phyloP scores from a whole-genome alignment of 805 yeast species.

The Zygotorulaspora chibaensis region DNA sequence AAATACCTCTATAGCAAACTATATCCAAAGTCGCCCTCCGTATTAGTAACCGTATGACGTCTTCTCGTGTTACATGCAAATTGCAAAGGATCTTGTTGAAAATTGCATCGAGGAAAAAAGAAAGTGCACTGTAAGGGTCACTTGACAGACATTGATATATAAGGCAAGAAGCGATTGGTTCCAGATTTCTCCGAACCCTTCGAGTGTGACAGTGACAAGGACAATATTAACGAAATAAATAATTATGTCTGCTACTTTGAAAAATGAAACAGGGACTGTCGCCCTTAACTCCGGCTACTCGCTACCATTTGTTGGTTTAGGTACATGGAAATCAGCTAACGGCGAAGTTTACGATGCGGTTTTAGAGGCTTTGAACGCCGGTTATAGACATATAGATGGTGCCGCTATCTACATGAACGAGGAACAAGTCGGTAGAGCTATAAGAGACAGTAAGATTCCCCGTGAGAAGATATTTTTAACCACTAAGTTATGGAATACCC shows the following conservation, averaged over 20 bases:
- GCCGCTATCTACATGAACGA: conserved; percentile 70
- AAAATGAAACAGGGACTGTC: conserved; percentile 23
- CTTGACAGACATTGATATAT: background rate
- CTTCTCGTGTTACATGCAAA: too few relatives aligned
- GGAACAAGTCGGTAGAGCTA: conserved; percentile 55
- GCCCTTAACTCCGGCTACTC: conserved; percentile 57
- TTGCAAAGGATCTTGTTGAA: too few relatives aligned
- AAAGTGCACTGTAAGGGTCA: background rate
- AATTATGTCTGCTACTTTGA: conserved; percentile 14
- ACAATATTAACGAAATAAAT: too few relatives aligned
- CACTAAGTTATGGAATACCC: conserved; percentile 62
- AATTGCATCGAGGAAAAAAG: background rate
- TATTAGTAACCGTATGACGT: too few relatives aligned
- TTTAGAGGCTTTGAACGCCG: conserved; percentile 52
- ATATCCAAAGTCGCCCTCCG: background rate
- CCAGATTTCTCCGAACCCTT: too few relatives aligned
- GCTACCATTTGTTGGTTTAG: conserved; percentile 68
- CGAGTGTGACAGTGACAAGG: too few relatives aligned
- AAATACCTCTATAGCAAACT: background rate
- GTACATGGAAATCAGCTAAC: conserved; percentile 63
- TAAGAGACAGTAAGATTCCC: conserved; percentile 54
- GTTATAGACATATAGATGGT: conserved; percentile 75
- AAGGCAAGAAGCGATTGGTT: background rate
- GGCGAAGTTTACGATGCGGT: conserved; percentile 57
- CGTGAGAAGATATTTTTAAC: conserved; percentile 65